Evolutionary conservation across 345 rosid genomes (phyloP).

Genomic region (Syzygium jambos): DNA sequence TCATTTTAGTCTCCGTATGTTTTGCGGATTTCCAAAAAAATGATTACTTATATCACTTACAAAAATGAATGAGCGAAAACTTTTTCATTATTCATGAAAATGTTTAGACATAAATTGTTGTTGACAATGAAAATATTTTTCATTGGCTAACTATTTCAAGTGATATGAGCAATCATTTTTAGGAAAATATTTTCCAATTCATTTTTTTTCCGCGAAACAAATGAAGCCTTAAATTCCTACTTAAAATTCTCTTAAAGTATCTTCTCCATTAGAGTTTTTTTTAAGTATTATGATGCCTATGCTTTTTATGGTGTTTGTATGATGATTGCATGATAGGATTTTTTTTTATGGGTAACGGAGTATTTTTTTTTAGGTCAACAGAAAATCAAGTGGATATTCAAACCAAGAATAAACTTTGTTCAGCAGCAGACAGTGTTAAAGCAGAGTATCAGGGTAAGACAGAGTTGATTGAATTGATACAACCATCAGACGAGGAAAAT

Average conservation of each 20-base stretch:
- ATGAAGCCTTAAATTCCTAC: neutral
- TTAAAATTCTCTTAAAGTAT: neutral
- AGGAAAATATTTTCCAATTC: no score
- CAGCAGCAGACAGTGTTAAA: slow-evolving; percentile 16
- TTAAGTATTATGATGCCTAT: neutral
- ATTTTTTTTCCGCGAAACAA: no score
- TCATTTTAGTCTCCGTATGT: neutral
- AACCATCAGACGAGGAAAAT: slow-evolving; percentile 20
- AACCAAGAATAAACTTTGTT: slow-evolving; percentile 12
- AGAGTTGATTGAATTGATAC: slow-evolving; percentile 33
- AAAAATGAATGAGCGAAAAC: no score
- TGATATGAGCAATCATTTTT: no score
- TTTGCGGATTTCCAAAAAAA: no score
- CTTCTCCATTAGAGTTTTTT: neutral
- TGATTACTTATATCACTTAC: no score
- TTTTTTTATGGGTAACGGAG: neutral
- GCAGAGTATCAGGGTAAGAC: slow-evolving; percentile 3
- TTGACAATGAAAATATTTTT: no score
- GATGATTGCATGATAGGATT: neutral
- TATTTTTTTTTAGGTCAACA: slow-evolving; percentile 44
- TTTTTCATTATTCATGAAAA: no score
- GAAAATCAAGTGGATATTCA: slow-evolving; percentile 30
- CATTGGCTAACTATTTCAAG: no score
- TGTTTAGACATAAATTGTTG: no score
- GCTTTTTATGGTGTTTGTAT: neutral